A percentile compares a stretch with the other conserved stretches of the same genome.
These are phyloP conservation scores for Aspergillus saccharolyticus DNA, from an alignment of 495 filamentous ascomycete species.

Conservation along the genomic window DNA sequence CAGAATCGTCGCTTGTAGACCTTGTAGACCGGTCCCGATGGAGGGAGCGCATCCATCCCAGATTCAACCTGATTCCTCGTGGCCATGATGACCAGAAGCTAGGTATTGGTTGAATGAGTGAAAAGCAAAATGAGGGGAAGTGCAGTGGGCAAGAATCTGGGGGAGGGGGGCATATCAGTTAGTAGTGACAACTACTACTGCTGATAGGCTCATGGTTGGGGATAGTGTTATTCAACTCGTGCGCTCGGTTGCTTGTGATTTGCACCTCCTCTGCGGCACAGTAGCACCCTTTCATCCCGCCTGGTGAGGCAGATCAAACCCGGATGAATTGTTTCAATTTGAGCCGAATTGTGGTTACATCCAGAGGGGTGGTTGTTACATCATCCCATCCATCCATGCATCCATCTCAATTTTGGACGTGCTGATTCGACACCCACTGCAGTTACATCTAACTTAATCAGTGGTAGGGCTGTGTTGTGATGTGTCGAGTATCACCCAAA, in stretches of 20 bases:
- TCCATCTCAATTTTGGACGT: neutral
- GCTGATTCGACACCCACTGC: no score
- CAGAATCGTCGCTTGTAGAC: conserved; percentile 91
- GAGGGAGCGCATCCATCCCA: conserved; percentile 5
- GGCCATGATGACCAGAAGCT: neutral
- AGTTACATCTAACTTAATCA: no score
- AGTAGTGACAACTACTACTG: neutral
- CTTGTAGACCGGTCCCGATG: conserved; percentile 48
- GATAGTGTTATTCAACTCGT: neutral
- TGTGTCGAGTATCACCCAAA: neutral
- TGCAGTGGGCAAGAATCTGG: neutral
- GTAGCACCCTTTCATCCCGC: no score
- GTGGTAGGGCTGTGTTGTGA: no score
- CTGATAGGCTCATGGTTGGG: neutral
- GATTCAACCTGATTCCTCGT: conserved; percentile 3
- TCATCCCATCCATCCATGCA: no score
- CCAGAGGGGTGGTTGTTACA: no score
- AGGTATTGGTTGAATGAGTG: neutral
- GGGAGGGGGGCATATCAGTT: neutral
- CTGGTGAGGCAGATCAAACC: no score
- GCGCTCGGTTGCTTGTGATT: neutral
- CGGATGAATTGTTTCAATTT: neutral
- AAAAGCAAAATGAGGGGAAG: neutral
- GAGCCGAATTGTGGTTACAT: neutral
- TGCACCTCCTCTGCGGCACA: neutral